Percentiles rank a stretch among this genome's conserved stretches.
phyloP scores from a whole-genome alignment of 495 filamentous ascomycete genomes.

The Lasiosphaeris hirsuta region DNA sequence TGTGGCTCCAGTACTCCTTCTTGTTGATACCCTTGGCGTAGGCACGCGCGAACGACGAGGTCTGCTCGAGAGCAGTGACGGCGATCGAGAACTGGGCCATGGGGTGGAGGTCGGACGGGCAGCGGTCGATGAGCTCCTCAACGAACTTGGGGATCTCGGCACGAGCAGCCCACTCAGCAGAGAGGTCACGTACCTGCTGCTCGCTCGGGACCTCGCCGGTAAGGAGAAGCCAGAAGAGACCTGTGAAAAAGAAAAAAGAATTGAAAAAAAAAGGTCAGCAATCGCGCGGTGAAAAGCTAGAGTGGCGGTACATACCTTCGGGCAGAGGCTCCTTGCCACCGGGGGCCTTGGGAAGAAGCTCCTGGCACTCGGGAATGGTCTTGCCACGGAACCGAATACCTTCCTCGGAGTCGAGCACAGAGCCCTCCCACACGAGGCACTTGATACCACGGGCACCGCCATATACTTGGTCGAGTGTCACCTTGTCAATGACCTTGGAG shows the following conservation, averaged over 20 bases:
- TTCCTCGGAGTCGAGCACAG: conserved; percentile 96
- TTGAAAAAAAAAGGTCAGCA: too few species aligned
- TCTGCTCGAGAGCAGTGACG: conserved; percentile 96
- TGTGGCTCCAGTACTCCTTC: conserved; percentile 98
- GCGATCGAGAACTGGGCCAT: conserved; percentile 99
- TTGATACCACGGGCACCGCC: conserved; percentile 99
- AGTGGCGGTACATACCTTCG: conserved; percentile 58
- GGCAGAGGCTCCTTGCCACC: conserved; percentile 95
- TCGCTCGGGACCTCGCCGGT: conserved; percentile 95
- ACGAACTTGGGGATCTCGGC: conserved; percentile 94
- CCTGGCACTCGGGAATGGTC: conserved; percentile 98
- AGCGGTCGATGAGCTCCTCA: conserved; percentile 98
- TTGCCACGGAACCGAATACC: conserved; percentile 98
- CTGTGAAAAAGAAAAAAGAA: too few species aligned
- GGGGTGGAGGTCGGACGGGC: conserved; percentile 95
- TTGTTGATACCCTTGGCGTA: conserved; percentile 99
- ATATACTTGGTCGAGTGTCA: conserved; percentile 98
- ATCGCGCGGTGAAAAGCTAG: neutral
- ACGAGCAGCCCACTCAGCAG: conserved; percentile 97
- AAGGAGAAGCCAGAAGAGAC: conserved; percentile 98
- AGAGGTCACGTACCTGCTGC: conserved; percentile 96
- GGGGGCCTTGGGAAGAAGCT: conserved; percentile 91
- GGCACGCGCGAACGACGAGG: conserved; percentile 94
- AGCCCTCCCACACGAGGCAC: conserved; percentile 97
- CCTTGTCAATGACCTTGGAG: conserved; percentile 91